phyloP scores from a whole-genome alignment of 179 eudicot genomes.

The Monotropa hypopitys region DNA sequence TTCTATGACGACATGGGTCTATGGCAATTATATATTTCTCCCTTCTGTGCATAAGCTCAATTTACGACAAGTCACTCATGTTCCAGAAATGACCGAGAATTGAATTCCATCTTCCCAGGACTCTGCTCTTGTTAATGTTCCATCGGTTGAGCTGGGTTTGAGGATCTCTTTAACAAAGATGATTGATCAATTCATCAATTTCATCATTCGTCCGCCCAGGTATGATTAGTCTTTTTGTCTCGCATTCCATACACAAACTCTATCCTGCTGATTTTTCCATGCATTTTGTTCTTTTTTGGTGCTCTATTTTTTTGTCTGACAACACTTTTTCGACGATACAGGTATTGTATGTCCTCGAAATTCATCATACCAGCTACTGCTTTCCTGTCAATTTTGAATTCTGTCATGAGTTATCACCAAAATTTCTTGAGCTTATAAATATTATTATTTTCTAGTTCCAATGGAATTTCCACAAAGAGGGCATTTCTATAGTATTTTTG shows the following conservation, averaged over 20 bases:
- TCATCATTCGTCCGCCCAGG: conserved; percentile 89
- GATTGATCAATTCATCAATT: conserved; percentile 83
- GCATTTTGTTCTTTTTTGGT: neutral
- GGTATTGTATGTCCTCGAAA: neutral
- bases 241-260: neutral
- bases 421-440: neutral
- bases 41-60: neutral
- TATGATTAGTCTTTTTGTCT: conserved; percentile 9
- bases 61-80: neutral
- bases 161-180: conserved; percentile 14
- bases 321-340: neutral
- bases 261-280: neutral
- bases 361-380: neutral
- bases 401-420: neutral
- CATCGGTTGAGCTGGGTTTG: neutral
- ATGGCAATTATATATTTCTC: neutral
- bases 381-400: neutral
- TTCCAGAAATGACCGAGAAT: neutral
- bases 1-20: neutral
- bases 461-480: neutral
- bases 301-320: neutral
- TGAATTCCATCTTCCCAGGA: neutral
- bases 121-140: neutral
- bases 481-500: neutral
- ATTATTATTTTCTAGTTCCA: neutral